A percentile compares a stretch with the other conserved stretches of the same genome.
Conservation (phyloP, 2,329 filamentous ascomycete genomes). For the Pyrenophora teres region DNA sequence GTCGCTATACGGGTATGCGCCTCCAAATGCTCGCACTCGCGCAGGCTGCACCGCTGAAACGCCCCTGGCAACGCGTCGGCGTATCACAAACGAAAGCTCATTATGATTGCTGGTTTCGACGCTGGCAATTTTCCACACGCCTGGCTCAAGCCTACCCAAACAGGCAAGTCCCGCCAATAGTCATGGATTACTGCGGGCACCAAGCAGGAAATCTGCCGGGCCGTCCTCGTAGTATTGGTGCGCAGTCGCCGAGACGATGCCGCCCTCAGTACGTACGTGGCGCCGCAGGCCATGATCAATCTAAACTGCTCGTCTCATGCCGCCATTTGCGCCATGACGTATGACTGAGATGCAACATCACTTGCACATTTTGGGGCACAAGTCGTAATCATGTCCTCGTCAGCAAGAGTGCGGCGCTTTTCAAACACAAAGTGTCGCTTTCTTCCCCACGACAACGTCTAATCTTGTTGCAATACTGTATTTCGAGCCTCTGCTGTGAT, state of each 20-base stretch:
- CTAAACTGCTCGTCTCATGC: neutral
- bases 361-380: no score
- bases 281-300: neutral
- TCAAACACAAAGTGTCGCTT: no score
- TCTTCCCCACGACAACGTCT: no score
- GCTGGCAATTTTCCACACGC: neutral
- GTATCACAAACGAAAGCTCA: neutral
- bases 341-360: neutral
- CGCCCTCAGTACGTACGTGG: constrained; percentile 8
- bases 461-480: no score
- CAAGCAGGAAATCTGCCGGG: constrained; percentile 13
- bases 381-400: no score
- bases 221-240: constrained; percentile 11
- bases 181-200: constrained; percentile 19
- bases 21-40: no score
- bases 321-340: neutral
- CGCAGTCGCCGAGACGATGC: constrained; percentile 8
- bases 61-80: no score
- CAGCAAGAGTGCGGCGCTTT: no score
- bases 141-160: neutral
- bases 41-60: constrained; percentile 1
- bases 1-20: no score
- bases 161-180: constrained; percentile 4
- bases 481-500: neutral
- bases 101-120: neutral